phyloP scores from a whole-genome alignment of 768 basidiomycete genomes.

The Termitomyces sp. region DNA sequence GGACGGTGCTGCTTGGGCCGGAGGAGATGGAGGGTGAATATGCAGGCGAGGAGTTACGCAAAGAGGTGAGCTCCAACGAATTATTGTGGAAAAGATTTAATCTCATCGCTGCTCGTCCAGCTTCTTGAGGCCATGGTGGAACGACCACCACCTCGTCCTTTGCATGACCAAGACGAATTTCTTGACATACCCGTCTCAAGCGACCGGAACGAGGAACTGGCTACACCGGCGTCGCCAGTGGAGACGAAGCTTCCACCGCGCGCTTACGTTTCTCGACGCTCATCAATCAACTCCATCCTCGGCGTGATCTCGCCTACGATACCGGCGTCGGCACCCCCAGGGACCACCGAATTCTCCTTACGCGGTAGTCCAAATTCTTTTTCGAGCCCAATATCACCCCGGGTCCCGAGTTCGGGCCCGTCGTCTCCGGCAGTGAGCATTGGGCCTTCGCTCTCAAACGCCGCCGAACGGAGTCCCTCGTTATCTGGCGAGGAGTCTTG shows the following conservation, averaged over 20 bases:
- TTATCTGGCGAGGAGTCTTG: slow-evolving; percentile 10
- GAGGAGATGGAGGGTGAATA: slow-evolving; percentile 90
- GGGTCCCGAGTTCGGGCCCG: slow-evolving; percentile 6
- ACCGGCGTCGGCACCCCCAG: slow-evolving; percentile 13
- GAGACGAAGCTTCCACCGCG: slow-evolving; percentile 41
- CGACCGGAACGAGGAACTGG: slow-evolving; percentile 13
- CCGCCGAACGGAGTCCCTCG: slow-evolving; percentile 11
- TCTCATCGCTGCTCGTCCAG: slow-evolving; percentile 27
- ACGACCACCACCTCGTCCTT: slow-evolving; percentile 70
- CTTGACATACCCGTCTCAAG: slow-evolving; percentile 20
- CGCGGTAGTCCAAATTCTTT: slow-evolving; percentile 6
- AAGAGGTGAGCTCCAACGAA: slow-evolving; percentile 46
- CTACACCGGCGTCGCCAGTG: slow-evolving; percentile 20
- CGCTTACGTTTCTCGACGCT: slow-evolving; percentile 60
- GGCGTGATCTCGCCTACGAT: slow-evolving; percentile 31
- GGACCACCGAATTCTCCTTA: slow-evolving; percentile 11
- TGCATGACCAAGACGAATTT: slow-evolving; percentile 60
- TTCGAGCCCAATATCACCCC: slow-evolving; percentile 10
- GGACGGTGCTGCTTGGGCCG: slow-evolving; percentile 68
- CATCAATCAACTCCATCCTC: slow-evolving; percentile 36
- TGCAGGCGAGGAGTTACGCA: slow-evolving; percentile 82
- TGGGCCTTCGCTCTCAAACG: slow-evolving; percentile 21
- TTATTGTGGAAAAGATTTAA: not conserved
- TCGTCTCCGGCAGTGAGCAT: slow-evolving; percentile 3
- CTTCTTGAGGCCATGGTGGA: slow-evolving; percentile 84